These are phyloP conservation scores for Sphagnum fallax DNA, from an alignment of 228 moss, liverwort and hornwort genomes.

Conservation along the genomic window DNA sequence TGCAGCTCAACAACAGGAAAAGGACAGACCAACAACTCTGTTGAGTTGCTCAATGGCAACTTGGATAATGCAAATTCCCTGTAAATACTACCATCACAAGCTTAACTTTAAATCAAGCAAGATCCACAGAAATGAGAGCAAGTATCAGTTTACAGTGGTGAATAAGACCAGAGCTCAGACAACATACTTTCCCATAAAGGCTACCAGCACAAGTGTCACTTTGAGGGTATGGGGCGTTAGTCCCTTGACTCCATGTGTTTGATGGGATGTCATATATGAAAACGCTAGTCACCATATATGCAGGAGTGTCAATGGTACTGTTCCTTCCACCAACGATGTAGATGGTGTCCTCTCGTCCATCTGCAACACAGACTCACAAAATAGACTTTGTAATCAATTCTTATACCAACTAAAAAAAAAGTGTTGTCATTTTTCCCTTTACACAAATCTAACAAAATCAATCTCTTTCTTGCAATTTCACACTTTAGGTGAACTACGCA, in stretches of 20 bases:
- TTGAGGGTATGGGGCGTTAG: slow-evolving; percentile 35
- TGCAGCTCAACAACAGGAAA: neutral
- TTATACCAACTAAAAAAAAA: neutral
- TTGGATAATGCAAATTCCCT: neutral
- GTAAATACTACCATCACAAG: too few relatives aligned
- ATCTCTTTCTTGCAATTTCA: neutral
- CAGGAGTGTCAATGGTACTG: slow-evolving; percentile 13
- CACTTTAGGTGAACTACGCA: neutral
- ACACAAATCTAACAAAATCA: too few relatives aligned
- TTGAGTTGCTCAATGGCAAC: neutral
- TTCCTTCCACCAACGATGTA: slow-evolving; percentile 70
- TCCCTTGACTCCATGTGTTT: slow-evolving; percentile 44
- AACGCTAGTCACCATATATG: slow-evolving; percentile 13
- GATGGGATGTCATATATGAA: slow-evolving; percentile 52
- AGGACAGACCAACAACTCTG: neutral
- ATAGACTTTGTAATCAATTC: neutral
- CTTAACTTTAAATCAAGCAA: too few relatives aligned
- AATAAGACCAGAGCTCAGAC: too few relatives aligned
- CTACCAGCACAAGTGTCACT: slow-evolving; percentile 75
- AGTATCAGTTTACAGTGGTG: too few relatives aligned
- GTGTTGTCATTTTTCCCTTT: neutral
- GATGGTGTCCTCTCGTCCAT: slow-evolving; percentile 51
- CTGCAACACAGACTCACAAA: slow-evolving; percentile 14
- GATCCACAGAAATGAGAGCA: too few relatives aligned
- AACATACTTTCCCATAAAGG: slow-evolving; percentile 56